phyloP scores from a whole-genome alignment of 768 basidiomycete genomes.

The Sutorius australiensis region DNA sequence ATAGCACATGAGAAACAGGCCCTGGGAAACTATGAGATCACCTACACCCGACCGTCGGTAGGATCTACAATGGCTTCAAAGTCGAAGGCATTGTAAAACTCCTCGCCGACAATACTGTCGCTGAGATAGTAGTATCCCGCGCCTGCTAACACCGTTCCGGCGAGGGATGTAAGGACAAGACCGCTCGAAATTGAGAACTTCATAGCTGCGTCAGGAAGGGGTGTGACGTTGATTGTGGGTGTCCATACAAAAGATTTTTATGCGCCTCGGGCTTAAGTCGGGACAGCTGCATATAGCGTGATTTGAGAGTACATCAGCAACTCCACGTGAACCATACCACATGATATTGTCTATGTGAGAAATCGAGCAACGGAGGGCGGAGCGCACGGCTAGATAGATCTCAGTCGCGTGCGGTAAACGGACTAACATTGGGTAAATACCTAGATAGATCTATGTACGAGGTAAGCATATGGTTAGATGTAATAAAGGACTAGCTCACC shows the following conservation, averaged over 20 bases:
- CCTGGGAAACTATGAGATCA: not conserved
- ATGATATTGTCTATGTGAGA: slow-evolving; percentile 6
- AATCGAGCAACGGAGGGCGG: no score
- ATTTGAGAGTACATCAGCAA: not conserved
- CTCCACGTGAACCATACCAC: not conserved
- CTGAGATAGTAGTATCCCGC: slow-evolving; percentile 21
- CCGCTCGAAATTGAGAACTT: slow-evolving; percentile 1
- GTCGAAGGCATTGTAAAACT: slow-evolving; percentile 31
- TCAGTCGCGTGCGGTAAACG: no score
- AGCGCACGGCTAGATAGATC: no score
- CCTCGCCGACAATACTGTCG: slow-evolving; percentile 28
- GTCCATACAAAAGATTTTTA: slow-evolving; percentile 14
- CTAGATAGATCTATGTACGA: no score
- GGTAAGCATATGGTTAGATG: no score
- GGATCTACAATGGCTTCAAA: slow-evolving; percentile 36
- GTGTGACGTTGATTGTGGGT: not conserved
- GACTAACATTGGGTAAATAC: no score
- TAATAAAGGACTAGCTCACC: no score
- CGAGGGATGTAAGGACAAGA: slow-evolving; percentile 14
- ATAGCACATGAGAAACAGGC: not conserved
- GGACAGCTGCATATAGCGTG: not conserved
- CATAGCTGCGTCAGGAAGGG: slow-evolving; percentile 11
- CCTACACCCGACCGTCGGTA: slow-evolving; percentile 36
- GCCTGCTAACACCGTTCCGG: slow-evolving; percentile 17
- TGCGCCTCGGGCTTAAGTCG: not conserved